Conservation (phyloP, 192 early-diverging fungal genomes). For the Piromyces finnis region DNA sequence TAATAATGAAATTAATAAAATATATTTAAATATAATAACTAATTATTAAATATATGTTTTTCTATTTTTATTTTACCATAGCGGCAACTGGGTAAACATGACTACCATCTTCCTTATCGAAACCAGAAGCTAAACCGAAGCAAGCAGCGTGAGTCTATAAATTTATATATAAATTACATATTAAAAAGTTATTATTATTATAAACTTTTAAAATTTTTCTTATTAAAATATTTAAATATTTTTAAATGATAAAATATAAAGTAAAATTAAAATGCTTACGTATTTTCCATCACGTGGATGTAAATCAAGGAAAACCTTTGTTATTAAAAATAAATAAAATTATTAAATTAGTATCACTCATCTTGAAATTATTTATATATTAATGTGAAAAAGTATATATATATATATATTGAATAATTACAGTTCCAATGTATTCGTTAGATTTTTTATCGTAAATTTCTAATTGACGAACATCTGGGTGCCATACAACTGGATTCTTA, state of each 20-base stretch:
- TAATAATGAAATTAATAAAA: no score
- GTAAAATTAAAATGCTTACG: neutral
- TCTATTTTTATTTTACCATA: slow-evolving; percentile 55
- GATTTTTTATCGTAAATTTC: slow-evolving; percentile 54
- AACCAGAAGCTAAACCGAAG: slow-evolving; percentile 57
- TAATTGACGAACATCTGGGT: slow-evolving; percentile 56
- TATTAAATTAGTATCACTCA: no score
- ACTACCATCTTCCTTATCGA: slow-evolving; percentile 25
- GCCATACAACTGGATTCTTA: slow-evolving; percentile 45
- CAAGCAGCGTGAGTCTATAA: slow-evolving; percentile 50
- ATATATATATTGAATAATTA: neutral
- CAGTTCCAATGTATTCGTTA: slow-evolving; percentile 8
- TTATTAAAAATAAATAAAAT: no score
- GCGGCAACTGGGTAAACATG: slow-evolving; percentile 44
- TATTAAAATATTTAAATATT: no score
- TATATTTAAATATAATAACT: neutral
- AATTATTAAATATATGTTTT: slow-evolving; percentile 10
- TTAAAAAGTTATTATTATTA: no score
- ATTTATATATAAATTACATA: neutral
- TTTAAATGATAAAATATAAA: no score
- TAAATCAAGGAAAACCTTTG: slow-evolving; percentile 2
- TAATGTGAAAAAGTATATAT: no score
- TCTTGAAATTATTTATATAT: no score
- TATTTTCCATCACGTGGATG: slow-evolving; percentile 38
- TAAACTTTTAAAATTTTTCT: no score